phyloP scores from a whole-genome alignment of 805 yeast genomes.

The Yamadazyma scolyti region DNA sequence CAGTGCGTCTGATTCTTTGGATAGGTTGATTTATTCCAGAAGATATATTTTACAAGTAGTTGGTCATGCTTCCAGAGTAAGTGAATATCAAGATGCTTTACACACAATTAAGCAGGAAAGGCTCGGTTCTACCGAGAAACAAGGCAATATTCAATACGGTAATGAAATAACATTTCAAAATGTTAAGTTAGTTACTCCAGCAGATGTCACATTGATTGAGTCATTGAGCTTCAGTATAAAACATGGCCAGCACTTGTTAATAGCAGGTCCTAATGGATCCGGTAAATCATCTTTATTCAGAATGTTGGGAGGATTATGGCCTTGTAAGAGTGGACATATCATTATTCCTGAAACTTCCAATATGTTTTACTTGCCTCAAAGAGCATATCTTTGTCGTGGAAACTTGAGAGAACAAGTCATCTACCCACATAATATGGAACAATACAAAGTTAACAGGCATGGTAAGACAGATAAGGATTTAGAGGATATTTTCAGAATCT shows the following conservation, averaged over 20 bases:
- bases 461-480: slow-evolving; percentile 48
- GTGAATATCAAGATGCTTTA: slow-evolving; percentile 65
- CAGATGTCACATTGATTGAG: slow-evolving; percentile 66
- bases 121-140: neutral
- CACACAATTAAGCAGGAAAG: slow-evolving; percentile 37
- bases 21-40: slow-evolving; percentile 80
- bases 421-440: slow-evolving; percentile 73
- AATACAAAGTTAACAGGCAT: slow-evolving; percentile 35
- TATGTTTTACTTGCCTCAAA: slow-evolving; percentile 87
- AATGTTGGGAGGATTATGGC: slow-evolving; percentile 92
- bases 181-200: slow-evolving; percentile 84
- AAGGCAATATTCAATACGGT: slow-evolving; percentile 25
- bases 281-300: slow-evolving; percentile 93
- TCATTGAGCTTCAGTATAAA: slow-evolving; percentile 67
- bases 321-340: slow-evolving; percentile 56
- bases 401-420: slow-evolving; percentile 84
- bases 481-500: slow-evolving; percentile 48
- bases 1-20: slow-evolving; percentile 84
- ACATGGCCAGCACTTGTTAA: slow-evolving; percentile 79
- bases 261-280: slow-evolving; percentile 95
- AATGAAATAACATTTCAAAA: slow-evolving; percentile 67
- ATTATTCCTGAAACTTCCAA: slow-evolving; percentile 62
- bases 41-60: slow-evolving; percentile 77
- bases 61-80: slow-evolving; percentile 76
- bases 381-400: slow-evolving; percentile 81